phyloP scores from a whole-genome alignment of 2,329 filamentous ascomycete species.

The Fusarium tjaetaba region DNA sequence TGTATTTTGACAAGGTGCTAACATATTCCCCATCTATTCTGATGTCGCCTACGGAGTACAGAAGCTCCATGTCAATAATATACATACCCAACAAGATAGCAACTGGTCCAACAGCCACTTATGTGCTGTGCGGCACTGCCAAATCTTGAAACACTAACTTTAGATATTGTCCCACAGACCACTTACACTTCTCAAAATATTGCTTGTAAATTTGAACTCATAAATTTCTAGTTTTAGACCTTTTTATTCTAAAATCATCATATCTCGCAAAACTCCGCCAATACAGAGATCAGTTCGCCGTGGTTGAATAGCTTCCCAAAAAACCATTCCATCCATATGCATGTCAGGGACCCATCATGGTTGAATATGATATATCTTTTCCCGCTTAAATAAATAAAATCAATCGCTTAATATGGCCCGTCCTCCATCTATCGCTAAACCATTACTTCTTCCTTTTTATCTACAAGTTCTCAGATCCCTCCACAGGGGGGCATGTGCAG shows the following conservation, averaged over 20 bases:
- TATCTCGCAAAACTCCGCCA: constrained; percentile 28
- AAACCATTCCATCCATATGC: constrained; percentile 32
- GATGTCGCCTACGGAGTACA: background rate
- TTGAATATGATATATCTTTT: constrained; percentile 38
- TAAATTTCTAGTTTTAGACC: constrained; percentile 12
- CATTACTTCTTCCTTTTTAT: constrained; percentile 17
- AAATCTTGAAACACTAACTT: too few species aligned
- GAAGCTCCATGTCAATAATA: background rate
- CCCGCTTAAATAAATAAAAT: constrained; percentile 15
- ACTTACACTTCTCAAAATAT: background rate
- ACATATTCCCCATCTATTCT: background rate
- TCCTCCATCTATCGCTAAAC: constrained; percentile 14
- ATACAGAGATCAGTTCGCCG: constrained; percentile 31
- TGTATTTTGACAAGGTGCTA: too few species aligned
- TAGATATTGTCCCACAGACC: too few species aligned
- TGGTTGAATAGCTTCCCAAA: constrained; percentile 34
- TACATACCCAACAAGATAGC: too few species aligned
- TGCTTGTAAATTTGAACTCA: background rate
- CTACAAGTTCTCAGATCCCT: constrained; percentile 58
- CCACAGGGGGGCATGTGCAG: constrained; percentile 91
- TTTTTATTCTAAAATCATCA: constrained; percentile 19
- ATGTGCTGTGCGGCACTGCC: background rate
- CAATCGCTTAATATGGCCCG: constrained; percentile 20
- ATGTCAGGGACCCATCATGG: constrained; percentile 29
- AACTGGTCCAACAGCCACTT: background rate